Evolutionary conservation across 352 stramenopile genomes (phyloP), one percentile per base, ranked within the genome.

Genomic region (Lagenidium sp.): DNA sequence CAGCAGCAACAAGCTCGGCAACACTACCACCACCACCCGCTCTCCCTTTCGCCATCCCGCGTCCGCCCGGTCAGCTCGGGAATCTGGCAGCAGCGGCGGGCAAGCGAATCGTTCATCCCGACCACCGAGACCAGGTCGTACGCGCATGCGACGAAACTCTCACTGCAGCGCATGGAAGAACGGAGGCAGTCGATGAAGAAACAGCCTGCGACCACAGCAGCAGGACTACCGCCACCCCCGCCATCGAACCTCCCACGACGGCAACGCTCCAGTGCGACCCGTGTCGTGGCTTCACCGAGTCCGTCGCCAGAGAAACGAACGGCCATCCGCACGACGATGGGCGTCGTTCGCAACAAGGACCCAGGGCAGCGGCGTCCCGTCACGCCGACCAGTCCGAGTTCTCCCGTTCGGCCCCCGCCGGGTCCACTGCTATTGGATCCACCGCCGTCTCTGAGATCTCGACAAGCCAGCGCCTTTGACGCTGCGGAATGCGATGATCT

Each of bases 121-220:
- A 8, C 15, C 28, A 32, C 82, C 36, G 65, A 67, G 38, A 47
- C 21, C 36, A 86, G 81, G 56, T 79, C 63, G 19, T 86, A 82
- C 34, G 62, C 70, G 55, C 68, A 81, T 40, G 57, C 63, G 12
- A 82, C 70, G n/a, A 73, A 82, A 41, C 53, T 69, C 22, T 50
- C 47, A 36, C 18, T 55, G 45, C 45, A 60, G 36, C 44, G 52
- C 15, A 21, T 51, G 1, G 41, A 44, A 3, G 44, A 60, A 30
- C 40, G 44, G n/a, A 26, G 32, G 8, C 30, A 50, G 10, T 11
- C 40, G 10, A 38, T 18, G 7, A 40, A 24, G 5, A 20, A 16
- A n/a, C 19, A 32, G 28, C 28, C 28, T 32, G 8, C 15, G 50
- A 43, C 19, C 36, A 41, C 7, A 18, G 20, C 12, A 24, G 16